These are phyloP conservation scores for Arthrobotrys conoides DNA, from an alignment of 2,329 filamentous ascomycete genomes.

Conservation along the genomic window DNA sequence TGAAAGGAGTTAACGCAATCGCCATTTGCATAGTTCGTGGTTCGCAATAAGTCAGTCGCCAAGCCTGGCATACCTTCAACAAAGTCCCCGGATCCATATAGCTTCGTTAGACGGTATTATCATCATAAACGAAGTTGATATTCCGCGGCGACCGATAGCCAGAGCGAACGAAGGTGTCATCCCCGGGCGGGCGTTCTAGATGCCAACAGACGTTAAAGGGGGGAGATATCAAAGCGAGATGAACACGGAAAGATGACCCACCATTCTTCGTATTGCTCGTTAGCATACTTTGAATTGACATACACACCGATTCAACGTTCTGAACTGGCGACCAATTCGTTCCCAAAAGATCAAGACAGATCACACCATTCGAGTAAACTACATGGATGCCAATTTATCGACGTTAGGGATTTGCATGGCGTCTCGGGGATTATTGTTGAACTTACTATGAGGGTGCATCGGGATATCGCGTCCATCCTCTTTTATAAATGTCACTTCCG, in stretches of 20 bases:
- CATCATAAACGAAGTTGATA: slow-evolving; percentile 94
- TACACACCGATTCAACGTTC: slow-evolving; percentile 95
- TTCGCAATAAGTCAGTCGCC: background rate
- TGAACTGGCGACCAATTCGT: slow-evolving; percentile 97
- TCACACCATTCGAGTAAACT: slow-evolving; percentile 97
- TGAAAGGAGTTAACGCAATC: background rate
- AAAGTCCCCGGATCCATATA: slow-evolving; percentile 5
- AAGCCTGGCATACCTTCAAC: background rate
- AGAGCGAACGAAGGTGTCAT: slow-evolving; percentile 84
- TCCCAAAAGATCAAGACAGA: slow-evolving; percentile 89
- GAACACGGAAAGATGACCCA: slow-evolving; percentile 26
- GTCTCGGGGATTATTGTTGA: background rate
- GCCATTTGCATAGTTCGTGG: slow-evolving; percentile 3
- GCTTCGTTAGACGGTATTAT: slow-evolving; percentile 77
- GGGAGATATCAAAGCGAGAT: background rate
- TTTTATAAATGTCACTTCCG: slow-evolving; percentile 90
- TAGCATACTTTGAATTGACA: slow-evolving; percentile 98
- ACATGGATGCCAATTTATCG: background rate
- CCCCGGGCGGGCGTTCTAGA: slow-evolving; percentile 83
- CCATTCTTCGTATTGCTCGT: slow-evolving; percentile 91
- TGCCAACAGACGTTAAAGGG: slow-evolving; percentile 19
- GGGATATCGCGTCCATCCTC: slow-evolving; percentile 78
- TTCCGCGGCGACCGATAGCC: slow-evolving; percentile 86
- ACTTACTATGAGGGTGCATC: slow-evolving; percentile 84
- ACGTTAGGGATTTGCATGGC: slow-evolving; percentile 1